A percentile compares a stretch with the other conserved stretches of the same genome.
phyloP scores from a whole-genome alignment of 352 stramenopile genomes.

The Phytophthora megakarya region DNA sequence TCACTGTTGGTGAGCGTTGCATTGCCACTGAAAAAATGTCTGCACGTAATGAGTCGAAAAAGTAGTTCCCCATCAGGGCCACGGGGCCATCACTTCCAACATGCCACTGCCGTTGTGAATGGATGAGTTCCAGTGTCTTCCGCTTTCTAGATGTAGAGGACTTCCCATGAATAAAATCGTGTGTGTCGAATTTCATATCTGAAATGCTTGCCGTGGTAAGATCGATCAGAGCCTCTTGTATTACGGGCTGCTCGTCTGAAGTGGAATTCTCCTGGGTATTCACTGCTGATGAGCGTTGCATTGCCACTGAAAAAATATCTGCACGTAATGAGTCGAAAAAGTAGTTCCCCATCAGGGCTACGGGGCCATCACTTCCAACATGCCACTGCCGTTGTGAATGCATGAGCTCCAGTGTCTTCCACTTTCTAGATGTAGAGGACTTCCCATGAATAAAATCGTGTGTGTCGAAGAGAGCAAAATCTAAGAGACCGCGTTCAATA shows the following conservation, averaged over 20 bases:
- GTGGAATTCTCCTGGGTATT: not conserved
- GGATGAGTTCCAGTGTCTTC: conserved; percentile 43
- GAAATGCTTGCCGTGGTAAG: too few species aligned
- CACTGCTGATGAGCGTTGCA: not conserved
- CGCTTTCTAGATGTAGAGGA: conserved; percentile 2
- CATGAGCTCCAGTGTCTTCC: conserved; percentile 43
- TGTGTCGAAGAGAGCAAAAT: conserved; percentile 79
- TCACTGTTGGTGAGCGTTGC: not conserved
- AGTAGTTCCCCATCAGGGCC: conserved; percentile 86
- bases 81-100: conserved; percentile 59
- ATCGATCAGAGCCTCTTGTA: conserved; percentile 56
- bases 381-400: conserved; percentile 36
- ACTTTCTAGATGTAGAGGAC: not conserved
- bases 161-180: conserved; percentile 41
- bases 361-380: conserved; percentile 52
- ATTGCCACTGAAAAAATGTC: conserved; percentile 64
- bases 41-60: conserved; percentile 74
- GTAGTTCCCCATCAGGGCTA: conserved; percentile 86
- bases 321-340: conserved; percentile 79
- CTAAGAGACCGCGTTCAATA: conserved; percentile 44
- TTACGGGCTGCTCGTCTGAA: not conserved
- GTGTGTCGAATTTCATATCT: conserved; percentile 79
- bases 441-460: conserved; percentile 41
- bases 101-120: conserved; percentile 35
- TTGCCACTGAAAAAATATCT: conserved; percentile 63